Percentiles rank a stretch among this genome's conserved stretches.
Conservation (phyloP, 108 stramenopile species). For the Cyclostephanos invisitatus region DNA sequence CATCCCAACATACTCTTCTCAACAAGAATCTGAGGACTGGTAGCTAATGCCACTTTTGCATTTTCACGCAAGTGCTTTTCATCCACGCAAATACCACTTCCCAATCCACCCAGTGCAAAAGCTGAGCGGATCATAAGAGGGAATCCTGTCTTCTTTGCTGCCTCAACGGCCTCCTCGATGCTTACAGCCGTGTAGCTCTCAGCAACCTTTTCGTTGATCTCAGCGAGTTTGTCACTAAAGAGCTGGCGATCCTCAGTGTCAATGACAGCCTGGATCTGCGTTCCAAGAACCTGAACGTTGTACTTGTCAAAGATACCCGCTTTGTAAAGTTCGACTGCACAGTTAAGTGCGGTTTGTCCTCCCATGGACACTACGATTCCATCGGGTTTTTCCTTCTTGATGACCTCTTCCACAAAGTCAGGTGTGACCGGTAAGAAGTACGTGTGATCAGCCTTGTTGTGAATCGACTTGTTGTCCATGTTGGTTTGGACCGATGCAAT, state of each 20-base stretch:
- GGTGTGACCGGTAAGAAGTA: constrained; percentile 98
- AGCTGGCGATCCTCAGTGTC: constrained; percentile 98
- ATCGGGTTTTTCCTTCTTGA: constrained; percentile 97
- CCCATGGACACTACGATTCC: constrained; percentile 98
- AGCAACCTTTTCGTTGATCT: constrained; percentile 98
- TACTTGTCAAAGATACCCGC: constrained; percentile 92
- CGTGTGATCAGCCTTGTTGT: constrained; percentile 90
- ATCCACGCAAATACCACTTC: constrained; percentile 92
- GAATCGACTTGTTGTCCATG: constrained; percentile 84
- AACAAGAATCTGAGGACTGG: constrained; percentile 94
- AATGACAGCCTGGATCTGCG: constrained; percentile 92
- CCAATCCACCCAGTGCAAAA: constrained; percentile 97
- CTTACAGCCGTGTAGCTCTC: constrained; percentile 79
- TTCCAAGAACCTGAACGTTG: constrained; percentile 93
- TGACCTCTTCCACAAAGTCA: constrained; percentile 94
- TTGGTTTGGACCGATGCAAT: constrained; percentile 99
- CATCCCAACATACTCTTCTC: constrained; percentile 97
- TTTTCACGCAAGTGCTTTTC: constrained; percentile 83
- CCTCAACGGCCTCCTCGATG: constrained; percentile 83
- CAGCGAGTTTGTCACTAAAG: constrained; percentile 89
- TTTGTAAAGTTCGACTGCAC: constrained; percentile 91
- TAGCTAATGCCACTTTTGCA: constrained; percentile 87
- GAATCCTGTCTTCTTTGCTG: constrained; percentile 92
- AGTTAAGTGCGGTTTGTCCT: constrained; percentile 98
- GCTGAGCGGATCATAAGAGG: constrained; percentile 98